phyloP scores from a whole-genome alignment of 257 asterid genomes.

The Salvia splendens region DNA sequence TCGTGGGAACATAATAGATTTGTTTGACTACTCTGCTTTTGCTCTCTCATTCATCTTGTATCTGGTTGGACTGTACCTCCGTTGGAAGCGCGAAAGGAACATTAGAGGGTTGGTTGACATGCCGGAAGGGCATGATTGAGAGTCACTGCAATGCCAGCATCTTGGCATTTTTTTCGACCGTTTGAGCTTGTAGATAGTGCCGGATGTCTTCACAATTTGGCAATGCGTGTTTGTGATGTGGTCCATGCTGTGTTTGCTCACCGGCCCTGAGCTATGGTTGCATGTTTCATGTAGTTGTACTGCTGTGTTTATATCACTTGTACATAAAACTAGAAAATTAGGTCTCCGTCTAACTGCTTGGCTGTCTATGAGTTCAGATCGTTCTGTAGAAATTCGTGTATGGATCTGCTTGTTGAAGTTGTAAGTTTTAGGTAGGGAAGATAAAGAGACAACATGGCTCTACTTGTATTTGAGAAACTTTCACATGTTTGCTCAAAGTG shows the following conservation, averaged over 20 bases:
- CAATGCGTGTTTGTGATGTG: no score
- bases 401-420: background rate
- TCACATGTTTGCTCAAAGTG: no score
- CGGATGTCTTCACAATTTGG: no score
- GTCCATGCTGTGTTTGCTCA: no score
- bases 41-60: conserved; percentile 52
- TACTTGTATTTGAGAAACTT: background rate
- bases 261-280: background rate
- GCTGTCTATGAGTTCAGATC: background rate
- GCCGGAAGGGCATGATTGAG: conserved; percentile 27
- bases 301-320: background rate
- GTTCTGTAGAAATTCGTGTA: background rate
- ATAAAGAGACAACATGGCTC: background rate
- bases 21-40: conserved; percentile 59
- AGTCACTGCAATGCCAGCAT: background rate
- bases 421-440: background rate
- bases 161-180: no score
- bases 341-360: background rate
- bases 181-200: background rate
- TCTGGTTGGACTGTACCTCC: conserved; percentile 48
- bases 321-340: background rate
- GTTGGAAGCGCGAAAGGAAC: conserved; percentile 52
- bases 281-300: background rate
- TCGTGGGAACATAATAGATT: conserved; percentile 44
- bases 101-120: conserved; percentile 49